A percentile compares a stretch with the other conserved stretches of the same genome.
Conservation (phyloP, 1,284 basidiomycete genomes). For the Fomitopsis schrenkii region DNA sequence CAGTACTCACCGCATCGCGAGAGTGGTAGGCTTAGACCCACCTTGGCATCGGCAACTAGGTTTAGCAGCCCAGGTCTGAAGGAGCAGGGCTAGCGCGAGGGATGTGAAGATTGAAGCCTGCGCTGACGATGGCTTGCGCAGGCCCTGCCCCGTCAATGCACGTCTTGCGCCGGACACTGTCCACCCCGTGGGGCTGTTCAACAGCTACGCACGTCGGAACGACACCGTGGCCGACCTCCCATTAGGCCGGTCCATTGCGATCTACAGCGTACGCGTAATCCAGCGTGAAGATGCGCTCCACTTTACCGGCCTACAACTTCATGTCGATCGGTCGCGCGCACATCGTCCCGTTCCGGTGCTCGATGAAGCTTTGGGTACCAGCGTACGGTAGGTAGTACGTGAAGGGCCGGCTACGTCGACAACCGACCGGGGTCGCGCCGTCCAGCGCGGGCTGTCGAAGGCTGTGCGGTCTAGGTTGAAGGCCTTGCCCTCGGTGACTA, state of each 20-base stretch:
- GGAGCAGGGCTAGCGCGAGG: not conserved
- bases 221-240: not conserved
- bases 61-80: not conserved
- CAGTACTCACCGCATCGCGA: not conserved
- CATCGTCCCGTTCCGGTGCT: not conserved
- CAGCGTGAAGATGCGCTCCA: not conserved
- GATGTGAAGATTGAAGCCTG: not conserved
- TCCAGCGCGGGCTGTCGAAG: not conserved
- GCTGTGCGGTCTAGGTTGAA: not conserved
- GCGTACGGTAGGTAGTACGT: not conserved
- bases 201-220: not conserved
- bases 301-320: not conserved
- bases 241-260: not conserved
- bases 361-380: not conserved
- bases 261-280: not conserved
- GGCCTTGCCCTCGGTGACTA: not conserved
- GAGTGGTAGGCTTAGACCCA: not conserved
- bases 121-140: not conserved
- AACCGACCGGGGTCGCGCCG: not conserved
- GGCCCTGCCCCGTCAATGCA: not conserved
- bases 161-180: not conserved
- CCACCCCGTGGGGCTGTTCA: not conserved
- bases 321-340: not conserved
- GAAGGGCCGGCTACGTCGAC: not conserved
- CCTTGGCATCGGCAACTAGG: not conserved